These are phyloP conservation scores for Rhizopogon vesiculosus DNA, from an alignment of 768 basidiomycete genomes.

Conservation along the genomic window DNA sequence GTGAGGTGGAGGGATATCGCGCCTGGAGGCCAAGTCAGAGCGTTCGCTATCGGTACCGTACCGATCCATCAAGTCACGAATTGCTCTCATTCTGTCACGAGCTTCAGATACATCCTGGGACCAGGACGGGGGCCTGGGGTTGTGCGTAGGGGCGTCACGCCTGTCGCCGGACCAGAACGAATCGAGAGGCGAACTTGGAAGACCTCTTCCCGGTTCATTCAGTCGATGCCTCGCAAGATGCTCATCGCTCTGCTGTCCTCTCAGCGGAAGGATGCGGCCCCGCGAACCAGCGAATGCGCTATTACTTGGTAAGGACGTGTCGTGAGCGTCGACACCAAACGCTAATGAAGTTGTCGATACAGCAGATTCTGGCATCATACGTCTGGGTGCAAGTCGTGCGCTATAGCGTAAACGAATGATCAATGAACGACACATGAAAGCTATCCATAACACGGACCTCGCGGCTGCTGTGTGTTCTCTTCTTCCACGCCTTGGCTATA, in stretches of 20 bases:
- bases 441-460: background rate
- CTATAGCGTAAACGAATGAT: background rate
- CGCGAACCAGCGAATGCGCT: background rate
- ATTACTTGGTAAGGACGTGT: background rate
- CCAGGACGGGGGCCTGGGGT: background rate
- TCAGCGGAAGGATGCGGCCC: background rate
- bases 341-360: background rate
- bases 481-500: conserved; percentile 1
- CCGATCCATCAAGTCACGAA: background rate
- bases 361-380: background rate
- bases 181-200: background rate
- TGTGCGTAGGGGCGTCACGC: background rate
- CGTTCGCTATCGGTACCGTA: background rate
- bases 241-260: background rate
- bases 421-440: background rate
- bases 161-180: background rate
- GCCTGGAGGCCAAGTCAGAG: background rate
- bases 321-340: background rate
- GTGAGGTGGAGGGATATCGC: background rate
- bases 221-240: background rate
- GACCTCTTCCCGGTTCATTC: background rate
- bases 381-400: background rate
- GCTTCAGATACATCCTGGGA: background rate
- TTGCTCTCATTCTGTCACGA: background rate
- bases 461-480: background rate